A percentile compares a stretch with the other conserved stretches of the same genome.
Evolutionary conservation across 2,329 filamentous ascomycete genomes (phyloP).

Genomic region (Xylaria sp.): DNA sequence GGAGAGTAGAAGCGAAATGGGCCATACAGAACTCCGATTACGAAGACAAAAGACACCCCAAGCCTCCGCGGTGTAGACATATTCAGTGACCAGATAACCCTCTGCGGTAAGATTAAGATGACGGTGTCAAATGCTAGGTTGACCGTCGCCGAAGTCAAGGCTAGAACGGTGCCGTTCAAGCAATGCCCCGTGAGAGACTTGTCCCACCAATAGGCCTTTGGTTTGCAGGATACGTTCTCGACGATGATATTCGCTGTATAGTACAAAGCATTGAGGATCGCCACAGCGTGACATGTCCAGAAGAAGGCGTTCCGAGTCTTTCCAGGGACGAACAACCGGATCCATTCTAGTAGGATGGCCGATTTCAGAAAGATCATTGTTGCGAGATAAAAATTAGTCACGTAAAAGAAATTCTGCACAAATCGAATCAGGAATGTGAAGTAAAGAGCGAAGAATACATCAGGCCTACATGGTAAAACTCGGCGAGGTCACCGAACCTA

Average conservation of each 20-base stretch:
- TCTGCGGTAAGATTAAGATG: constrained; percentile 17
- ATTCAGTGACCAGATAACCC: constrained; percentile 36
- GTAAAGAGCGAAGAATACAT: neutral
- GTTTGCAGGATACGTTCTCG: constrained; percentile 18
- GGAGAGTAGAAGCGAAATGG: neutral
- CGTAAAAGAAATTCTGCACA: constrained; percentile 26
- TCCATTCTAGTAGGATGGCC: constrained; percentile 33
- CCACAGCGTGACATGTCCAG: constrained; percentile 29
- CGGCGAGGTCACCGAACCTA: constrained; percentile 27
- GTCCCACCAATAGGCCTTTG: constrained; percentile 26
- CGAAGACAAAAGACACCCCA: constrained; percentile 48
- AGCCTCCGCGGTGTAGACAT: constrained; percentile 46
- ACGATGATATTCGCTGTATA: constrained; percentile 26
- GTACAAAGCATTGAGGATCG: constrained; percentile 20
- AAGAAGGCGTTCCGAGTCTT: constrained; percentile 23
- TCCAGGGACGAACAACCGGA: constrained; percentile 29
- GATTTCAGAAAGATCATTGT: constrained; percentile 33
- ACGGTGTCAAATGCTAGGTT: constrained; percentile 9
- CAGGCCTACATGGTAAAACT: constrained; percentile 24
- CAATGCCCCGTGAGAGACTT: constrained; percentile 24
- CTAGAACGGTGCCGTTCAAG: constrained; percentile 13
- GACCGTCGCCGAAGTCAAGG: constrained; percentile 18
- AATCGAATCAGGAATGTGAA: neutral
- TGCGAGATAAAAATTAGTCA: constrained; percentile 24
- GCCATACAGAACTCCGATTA: constrained; percentile 44